A percentile compares a stretch with the other conserved stretches of the same genome.
phyloP scores from a whole-genome alignment of 2,329 filamentous ascomycete genomes.

The Calonectria crousiana region DNA sequence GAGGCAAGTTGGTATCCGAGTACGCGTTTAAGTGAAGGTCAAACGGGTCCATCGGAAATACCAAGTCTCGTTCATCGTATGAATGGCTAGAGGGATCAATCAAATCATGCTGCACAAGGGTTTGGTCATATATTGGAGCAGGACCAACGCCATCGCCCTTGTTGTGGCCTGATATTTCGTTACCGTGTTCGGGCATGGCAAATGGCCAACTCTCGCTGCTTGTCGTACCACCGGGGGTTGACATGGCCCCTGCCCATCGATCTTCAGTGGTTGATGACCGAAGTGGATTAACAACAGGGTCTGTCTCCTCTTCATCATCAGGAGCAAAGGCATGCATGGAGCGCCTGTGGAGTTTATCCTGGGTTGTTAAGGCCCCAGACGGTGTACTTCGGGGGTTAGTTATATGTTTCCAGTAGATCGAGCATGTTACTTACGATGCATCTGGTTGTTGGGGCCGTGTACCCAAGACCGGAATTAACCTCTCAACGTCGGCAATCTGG shows the following conservation, averaged over 20 bases:
- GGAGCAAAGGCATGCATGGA: slow-evolving; percentile 35
- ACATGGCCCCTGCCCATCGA: accelerated
- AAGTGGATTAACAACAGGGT: slow-evolving; percentile 13
- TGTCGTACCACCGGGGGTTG: background rate
- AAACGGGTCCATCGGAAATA: slow-evolving; percentile 31
- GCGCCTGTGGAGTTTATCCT: slow-evolving; percentile 33
- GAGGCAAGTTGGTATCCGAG: slow-evolving; percentile 17
- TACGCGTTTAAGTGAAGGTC: slow-evolving; percentile 35
- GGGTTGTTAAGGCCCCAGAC: background rate
- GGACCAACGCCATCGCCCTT: background rate
- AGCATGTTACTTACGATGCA: slow-evolving; percentile 15
- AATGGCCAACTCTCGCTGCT: slow-evolving; percentile 27
- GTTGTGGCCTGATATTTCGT: background rate
- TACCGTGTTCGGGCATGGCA: background rate
- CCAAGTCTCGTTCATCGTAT: slow-evolving; percentile 22
- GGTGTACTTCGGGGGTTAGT: background rate
- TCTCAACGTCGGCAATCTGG: slow-evolving; percentile 33
- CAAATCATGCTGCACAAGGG: slow-evolving; percentile 20
- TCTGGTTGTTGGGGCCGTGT: background rate
- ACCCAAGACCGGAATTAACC: slow-evolving; percentile 24
- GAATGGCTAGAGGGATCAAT: slow-evolving; percentile 11
- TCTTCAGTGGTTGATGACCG: background rate
- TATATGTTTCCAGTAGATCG: accelerated
- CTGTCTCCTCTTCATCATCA: slow-evolving; percentile 29
- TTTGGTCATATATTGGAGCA: background rate